These are phyloP conservation scores for Sugiyamaella neomexicana DNA, from an alignment of 1,139 yeast genomes.

Conservation along the genomic window DNA sequence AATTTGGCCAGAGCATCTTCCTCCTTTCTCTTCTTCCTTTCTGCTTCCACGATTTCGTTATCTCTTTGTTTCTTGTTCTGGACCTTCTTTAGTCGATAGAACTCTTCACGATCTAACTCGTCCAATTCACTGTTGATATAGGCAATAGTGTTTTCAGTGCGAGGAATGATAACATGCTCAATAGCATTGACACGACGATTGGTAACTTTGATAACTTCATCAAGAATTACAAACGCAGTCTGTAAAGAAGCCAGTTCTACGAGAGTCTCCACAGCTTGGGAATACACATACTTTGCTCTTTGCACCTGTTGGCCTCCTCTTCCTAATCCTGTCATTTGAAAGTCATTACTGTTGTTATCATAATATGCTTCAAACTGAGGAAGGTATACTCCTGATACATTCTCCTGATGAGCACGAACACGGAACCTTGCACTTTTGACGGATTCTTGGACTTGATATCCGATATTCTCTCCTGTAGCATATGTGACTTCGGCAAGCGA, in stretches of 20 bases:
- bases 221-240: conserved; percentile 93
- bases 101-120: conserved; percentile 97
- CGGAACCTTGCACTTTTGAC: conserved; percentile 85
- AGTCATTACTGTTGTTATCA: conserved; percentile 84
- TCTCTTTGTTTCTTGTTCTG: conserved; percentile 93
- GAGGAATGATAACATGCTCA: conserved; percentile 96
- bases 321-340: conserved; percentile 94
- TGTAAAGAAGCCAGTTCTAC: conserved; percentile 89
- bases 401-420: conserved; percentile 89
- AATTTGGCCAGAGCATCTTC: conserved; percentile 21
- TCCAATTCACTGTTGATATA: conserved; percentile 93
- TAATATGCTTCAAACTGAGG: conserved; percentile 89
- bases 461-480: conserved; percentile 94
- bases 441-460: conserved; percentile 92
- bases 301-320: conserved; percentile 99
- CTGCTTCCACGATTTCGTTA: conserved; percentile 62
- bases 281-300: conserved; percentile 87
- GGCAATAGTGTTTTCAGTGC: conserved; percentile 93
- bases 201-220: conserved; percentile 96
- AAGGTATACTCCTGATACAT: conserved; percentile 91
- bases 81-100: conserved; percentile 92
- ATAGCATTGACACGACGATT: conserved; percentile 98
- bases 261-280: conserved; percentile 92
- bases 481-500: conserved; percentile 95
- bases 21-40: conserved; percentile 49